phyloP scores from a whole-genome alignment of 805 yeast genomes.

The Scheffersomyces spartinae region DNA sequence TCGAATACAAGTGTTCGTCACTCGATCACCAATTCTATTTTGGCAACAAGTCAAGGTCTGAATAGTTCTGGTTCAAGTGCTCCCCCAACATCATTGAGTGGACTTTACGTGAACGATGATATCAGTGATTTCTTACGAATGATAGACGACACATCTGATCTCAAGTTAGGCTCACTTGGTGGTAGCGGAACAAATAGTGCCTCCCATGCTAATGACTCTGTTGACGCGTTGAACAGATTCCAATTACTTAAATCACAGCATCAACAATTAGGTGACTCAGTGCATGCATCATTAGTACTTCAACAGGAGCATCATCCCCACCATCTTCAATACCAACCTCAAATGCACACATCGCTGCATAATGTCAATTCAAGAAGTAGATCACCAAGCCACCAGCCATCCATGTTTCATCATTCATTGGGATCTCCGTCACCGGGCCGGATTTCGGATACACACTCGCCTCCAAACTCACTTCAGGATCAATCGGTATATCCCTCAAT shows the following conservation, averaged over 20 bases:
- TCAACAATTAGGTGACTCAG: slow-evolving; percentile 43
- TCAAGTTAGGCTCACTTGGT: slow-evolving; percentile 25
- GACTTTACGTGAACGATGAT: slow-evolving; percentile 43
- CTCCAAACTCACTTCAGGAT: too few relatives aligned
- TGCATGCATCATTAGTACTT: too few relatives aligned
- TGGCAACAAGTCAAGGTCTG: slow-evolving; percentile 28
- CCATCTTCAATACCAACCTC: slow-evolving; percentile 3
- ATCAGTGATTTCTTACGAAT: slow-evolving; percentile 60
- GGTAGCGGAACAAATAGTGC: too few relatives aligned
- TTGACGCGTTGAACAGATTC: slow-evolving; percentile 39
- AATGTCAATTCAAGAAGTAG: too few relatives aligned
- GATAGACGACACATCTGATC: slow-evolving; percentile 53
- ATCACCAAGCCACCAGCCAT: too few relatives aligned
- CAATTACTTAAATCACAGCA: slow-evolving; percentile 42
- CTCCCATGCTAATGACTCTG: slow-evolving; percentile 10
- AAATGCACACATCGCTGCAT: slow-evolving; percentile 2
- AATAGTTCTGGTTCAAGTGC: slow-evolving; percentile 17
- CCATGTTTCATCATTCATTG: too few relatives aligned
- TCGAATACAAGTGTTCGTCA: slow-evolving; percentile 22
- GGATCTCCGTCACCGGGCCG: too few relatives aligned
- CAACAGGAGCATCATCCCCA: too few relatives aligned
- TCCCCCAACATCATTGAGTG: slow-evolving; percentile 29
- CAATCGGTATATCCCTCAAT: too few relatives aligned
- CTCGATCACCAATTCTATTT: too few relatives aligned
- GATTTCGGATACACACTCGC: too few relatives aligned